These are phyloP conservation scores for Hysterium pulicare DNA, from an alignment of 2,329 filamentous ascomycete genomes.

Conservation along the genomic window DNA sequence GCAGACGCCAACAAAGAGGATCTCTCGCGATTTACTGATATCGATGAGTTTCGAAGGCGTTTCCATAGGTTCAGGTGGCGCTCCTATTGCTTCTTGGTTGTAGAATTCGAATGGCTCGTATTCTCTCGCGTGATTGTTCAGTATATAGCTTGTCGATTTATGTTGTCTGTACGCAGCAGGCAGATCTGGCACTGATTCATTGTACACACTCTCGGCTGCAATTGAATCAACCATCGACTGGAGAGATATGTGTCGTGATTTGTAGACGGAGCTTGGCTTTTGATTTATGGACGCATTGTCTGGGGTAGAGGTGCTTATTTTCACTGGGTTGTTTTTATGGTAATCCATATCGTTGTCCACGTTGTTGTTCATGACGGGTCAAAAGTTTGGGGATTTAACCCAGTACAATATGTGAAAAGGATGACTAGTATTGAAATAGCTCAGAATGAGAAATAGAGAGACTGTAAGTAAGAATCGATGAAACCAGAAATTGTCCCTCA, in stretches of 20 bases:
- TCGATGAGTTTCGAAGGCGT: slow-evolving; percentile 5
- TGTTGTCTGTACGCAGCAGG: slow-evolving; percentile 20
- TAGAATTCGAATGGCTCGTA: neutral
- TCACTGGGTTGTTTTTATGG: neutral
- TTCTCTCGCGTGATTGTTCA: slow-evolving; percentile 6
- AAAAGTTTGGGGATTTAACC: neutral
- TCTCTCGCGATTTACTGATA: slow-evolving; percentile 19
- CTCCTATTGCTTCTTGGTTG: neutral
- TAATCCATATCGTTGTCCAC: neutral
- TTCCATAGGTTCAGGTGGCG: neutral
- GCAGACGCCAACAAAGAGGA: slow-evolving; percentile 26
- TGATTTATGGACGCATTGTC: slow-evolving; percentile 2
- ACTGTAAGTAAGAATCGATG: neutral
- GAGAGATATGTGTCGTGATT: slow-evolving; percentile 28
- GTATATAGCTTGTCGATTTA: slow-evolving; percentile 18
- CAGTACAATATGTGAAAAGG: neutral
- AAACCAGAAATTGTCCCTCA: neutral
- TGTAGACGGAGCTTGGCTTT: slow-evolving; percentile 17
- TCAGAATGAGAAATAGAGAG: neutral
- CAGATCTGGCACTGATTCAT: slow-evolving; percentile 17
- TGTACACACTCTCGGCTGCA: slow-evolving; percentile 14
- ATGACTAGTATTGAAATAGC: neutral
- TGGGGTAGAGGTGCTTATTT: neutral
- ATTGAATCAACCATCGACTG: slow-evolving; percentile 26
- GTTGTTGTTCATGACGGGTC: neutral